Evolutionary conservation across 345 rosid genomes (phyloP), one percentile per base, ranked within the genome.

Genomic region (Eucalyptus globulus): DNA sequence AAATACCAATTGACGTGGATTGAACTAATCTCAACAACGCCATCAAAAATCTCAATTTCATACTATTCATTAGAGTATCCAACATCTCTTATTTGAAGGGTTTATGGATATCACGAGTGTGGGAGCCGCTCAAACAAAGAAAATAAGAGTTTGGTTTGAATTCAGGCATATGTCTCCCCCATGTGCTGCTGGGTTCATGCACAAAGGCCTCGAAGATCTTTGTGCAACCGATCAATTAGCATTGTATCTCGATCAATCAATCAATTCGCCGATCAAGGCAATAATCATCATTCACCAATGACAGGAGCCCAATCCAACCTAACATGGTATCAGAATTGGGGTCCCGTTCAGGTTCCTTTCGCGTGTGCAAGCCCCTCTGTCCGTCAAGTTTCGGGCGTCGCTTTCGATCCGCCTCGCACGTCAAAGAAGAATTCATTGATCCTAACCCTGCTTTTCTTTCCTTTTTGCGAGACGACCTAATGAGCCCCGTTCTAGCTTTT

Each of bases 351-450:
- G 13, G 24, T 34, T 17, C 22, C 44, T 69, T 69, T 19, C 40
- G 44, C 44, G 21, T 10, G 4, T 11, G 81, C 11, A 21, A 19
- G 13, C 58, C 22, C 0, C 7, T 69, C 80, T 13, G 0, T 34
- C 2, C 6, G 0, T 69, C 44, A 16, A 69, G 12, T 17, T 17
- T 34, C 22, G 0, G 12, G 12, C 11, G 4, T 15, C 80, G 22
- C 4, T 31, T 17, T 17, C 13, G 7, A 34, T 5, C 2, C 7
- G 6, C 13, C 43, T 5, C 5, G 13, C 21, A 5, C 8, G 2
- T 69, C 81, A 34, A 69, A 34, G 43, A 9, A 69, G 26, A 69
- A 34, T 34, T 21, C 81, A 69, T 34, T 69, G 81, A 69, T 69
- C 81, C 81, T 69, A 69, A 34, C 81, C 44, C 44, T 34, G 43